These are phyloP conservation scores for Triticum turgidum DNA, from an alignment of 176 grass and related monocot genomes.

Conservation along the genomic window DNA sequence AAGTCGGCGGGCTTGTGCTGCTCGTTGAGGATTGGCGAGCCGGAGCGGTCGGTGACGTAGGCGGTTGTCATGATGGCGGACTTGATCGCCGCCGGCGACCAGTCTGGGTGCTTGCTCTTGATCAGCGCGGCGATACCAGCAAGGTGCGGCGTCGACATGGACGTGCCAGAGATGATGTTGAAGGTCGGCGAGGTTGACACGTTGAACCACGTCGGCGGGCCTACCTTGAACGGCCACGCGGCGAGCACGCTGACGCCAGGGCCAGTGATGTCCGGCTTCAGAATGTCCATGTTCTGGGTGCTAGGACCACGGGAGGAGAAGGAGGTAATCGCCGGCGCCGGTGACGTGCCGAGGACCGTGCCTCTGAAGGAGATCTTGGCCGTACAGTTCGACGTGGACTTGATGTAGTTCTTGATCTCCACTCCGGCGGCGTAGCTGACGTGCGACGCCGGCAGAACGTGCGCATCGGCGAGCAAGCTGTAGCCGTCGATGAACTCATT, in stretches of 20 bases:
- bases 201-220: not conserved
- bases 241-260: not conserved
- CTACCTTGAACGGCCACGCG: not conserved
- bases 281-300: not conserved
- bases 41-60: slow-evolving; percentile 25
- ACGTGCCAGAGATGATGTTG: slow-evolving; percentile 49
- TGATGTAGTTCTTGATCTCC: not conserved
- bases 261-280: slow-evolving; percentile 10
- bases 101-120: slow-evolving; percentile 46
- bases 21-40: slow-evolving; percentile 30
- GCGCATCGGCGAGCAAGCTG: slow-evolving; percentile 1
- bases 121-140: slow-evolving; percentile 50
- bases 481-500: not conserved
- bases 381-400: not conserved
- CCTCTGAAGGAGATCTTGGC: not conserved
- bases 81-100: slow-evolving; percentile 54
- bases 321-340: not conserved
- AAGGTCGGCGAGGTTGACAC: not conserved
- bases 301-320: slow-evolving; percentile 1
- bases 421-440: slow-evolving; percentile 1
- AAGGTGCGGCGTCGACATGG: slow-evolving; percentile 76
- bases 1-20: slow-evolving; percentile 22
- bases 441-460: not conserved
- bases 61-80: slow-evolving; percentile 75
- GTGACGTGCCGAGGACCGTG: not conserved